Percentiles rank a stretch among this genome's conserved stretches.
Evolutionary conservation across 257 asterid genomes (phyloP).

Genomic region (Solanum arcanum): DNA sequence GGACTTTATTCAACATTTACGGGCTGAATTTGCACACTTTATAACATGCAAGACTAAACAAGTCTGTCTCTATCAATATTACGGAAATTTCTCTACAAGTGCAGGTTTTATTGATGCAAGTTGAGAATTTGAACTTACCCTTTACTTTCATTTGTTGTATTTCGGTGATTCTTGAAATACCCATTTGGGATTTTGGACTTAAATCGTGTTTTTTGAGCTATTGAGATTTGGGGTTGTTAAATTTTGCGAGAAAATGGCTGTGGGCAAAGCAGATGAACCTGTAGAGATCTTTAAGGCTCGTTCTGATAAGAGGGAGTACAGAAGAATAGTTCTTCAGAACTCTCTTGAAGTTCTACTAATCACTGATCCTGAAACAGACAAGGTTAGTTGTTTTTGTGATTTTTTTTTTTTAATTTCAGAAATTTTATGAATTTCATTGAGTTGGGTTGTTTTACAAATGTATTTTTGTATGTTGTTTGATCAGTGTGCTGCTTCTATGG

Average conservation of each 20-base stretch:
- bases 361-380: conserved; percentile 89
- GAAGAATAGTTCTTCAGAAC: conserved; percentile 64
- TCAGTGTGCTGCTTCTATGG: conserved; percentile 97
- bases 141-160: background rate
- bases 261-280: conserved; percentile 23
- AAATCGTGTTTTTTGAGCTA: background rate
- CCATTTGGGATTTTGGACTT: background rate
- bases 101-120: background rate
- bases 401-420: background rate
- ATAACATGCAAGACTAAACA: background rate
- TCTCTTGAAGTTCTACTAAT: conserved; percentile 75
- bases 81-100: background rate
- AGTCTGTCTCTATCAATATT: background rate
- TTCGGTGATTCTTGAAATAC: background rate
- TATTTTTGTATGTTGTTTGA: background rate
- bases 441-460: background rate
- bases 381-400: conserved; percentile 43
- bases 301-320: conserved; percentile 61
- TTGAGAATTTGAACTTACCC: background rate
- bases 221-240: background rate
- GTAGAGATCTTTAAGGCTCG: conserved; percentile 75
- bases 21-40: background rate
- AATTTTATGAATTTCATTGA: background rate
- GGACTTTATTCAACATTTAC: background rate
- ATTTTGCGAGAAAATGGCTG: conserved; percentile 26